Evolutionary conservation across 1,284 basidiomycete genomes (phyloP), one percentile per base, ranked within the genome.

Genomic region (Ustilago tritici): DNA sequence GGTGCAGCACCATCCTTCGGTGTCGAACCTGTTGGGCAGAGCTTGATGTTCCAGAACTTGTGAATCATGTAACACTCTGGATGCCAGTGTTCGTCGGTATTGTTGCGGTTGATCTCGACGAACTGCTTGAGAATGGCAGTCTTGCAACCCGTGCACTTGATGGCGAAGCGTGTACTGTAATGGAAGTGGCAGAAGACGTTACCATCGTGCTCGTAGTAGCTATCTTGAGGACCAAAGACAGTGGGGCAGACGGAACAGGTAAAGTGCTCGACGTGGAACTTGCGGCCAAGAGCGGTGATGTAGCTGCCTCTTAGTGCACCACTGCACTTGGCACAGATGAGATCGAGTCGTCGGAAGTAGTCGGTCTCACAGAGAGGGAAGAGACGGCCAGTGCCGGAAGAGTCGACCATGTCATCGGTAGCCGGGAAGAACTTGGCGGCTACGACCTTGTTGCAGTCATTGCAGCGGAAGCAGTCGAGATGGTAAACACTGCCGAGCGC

Each of bases 51-150:
- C 96, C 96, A 99, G 87, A 99, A 98, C 93, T 71, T 98, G 88
- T 98, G 96, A 82, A 99, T 98, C 95, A 99, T 98, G 87, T 99
- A 98, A 87, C 96, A 99, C 88, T 99, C 96, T 57, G 96, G 96
- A 90, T 99, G 96, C 96, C 97, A 99, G 86, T 97, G 98, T 88
- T 99, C 97, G 88, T 99, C 95, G 67, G 92, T 90, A 89, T 94
- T 94, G 88, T 98, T 99, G 75, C 96, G 91, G 85, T 99, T 99
- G 88, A 99, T 98, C 88, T 99, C 96, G 72, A 99, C 96, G 84
- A 98, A 99, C 86, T 99, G 96, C 88, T 99, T 99, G 81, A 99
- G 88, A 78, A 99, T 99, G n/a, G 97, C 97, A 64, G 93, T 97
- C 82, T 92, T 93, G 88, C 96, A 99, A 4, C 96, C 97, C 0